Evolutionary conservation across 2,329 filamentous ascomycete species (phyloP), one percentile per base, ranked within the genome.

Genomic region (Septoria petroselini): DNA sequence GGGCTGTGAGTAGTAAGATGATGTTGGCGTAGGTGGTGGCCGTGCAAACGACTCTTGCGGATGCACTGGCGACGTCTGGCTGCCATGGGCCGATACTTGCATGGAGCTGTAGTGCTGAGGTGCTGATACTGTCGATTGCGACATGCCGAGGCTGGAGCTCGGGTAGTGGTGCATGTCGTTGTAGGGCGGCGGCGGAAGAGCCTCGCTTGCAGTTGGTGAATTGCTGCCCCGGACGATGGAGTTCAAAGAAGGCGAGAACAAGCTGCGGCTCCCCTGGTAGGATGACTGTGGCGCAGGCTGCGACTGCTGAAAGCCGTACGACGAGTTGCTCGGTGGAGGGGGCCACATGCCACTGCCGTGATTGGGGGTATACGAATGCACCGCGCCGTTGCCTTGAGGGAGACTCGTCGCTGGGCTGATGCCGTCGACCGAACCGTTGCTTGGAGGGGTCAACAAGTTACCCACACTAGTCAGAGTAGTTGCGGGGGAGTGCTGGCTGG

Each of bases 171-270:
- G 75, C 37, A 83, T 79, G 53, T 85, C 76, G 58, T 83, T 81
- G 69, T 84, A 88, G 5, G 84, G 78, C 52, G 85, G 81, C 47
- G 80, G 76, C 53, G 85, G 79, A 47, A 91, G 73, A 41, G 76
- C 77, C 64, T 88, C 82, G 40, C 73, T 75, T 21, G 76, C 73
- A 6, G 79, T 76, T 7, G 85, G 84, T 42, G 82, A 82, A 58
- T 78, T 76, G 34, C 78, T 73, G 52, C 70, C 71, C 58, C 80
- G 76, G 56, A 74, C 71, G 57, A 76, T 70, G 57, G 76, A 78
- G 54, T 70, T 74, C 63, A 80, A 72, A 39, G 76, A 75, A 23
- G 80, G 76, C 44, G 79, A 79, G 69, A 82, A 86, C 55, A 78
- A 69, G 60, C 74, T 76, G 58, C 78, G 73, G 12, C 31, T 25